Evolutionary conservation across 352 stramenopile species (phyloP).

Genomic region (Phytophthora idaei): DNA sequence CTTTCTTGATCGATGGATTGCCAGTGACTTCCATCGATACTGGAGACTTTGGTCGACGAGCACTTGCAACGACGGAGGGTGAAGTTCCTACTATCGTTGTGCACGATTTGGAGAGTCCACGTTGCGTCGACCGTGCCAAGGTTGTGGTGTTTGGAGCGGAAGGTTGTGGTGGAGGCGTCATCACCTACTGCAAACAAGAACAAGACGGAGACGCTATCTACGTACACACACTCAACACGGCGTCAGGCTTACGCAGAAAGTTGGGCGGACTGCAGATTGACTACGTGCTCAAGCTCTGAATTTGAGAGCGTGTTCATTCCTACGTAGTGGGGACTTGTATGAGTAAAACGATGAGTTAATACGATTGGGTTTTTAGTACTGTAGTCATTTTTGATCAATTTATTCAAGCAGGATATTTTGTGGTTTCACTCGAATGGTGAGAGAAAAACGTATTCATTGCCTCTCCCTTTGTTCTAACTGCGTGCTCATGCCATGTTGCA

Average conservation of each 20-base stretch:
- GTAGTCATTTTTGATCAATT: no score
- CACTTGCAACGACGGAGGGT: slow-evolving; percentile 13
- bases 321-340: not conserved
- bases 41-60: slow-evolving; percentile 30
- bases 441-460: no score
- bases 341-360: no score
- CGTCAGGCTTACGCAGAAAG: slow-evolving; percentile 62
- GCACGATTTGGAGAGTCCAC: slow-evolving; percentile 48
- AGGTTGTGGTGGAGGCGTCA: slow-evolving; percentile 54
- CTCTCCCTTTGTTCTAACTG: no score
- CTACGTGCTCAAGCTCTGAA: slow-evolving; percentile 42
- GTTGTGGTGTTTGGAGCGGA: slow-evolving; percentile 56
- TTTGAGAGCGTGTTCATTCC: not conserved
- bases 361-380: no score
- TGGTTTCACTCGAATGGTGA: no score
- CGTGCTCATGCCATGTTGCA: no score
- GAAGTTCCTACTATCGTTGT: slow-evolving; percentile 19
- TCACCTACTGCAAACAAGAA: slow-evolving; percentile 67
- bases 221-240: slow-evolving; percentile 74
- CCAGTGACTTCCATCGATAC: slow-evolving; percentile 46
- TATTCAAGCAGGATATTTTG: no score
- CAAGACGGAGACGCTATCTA: slow-evolving; percentile 25
- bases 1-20: slow-evolving; percentile 37
- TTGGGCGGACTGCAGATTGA: slow-evolving; percentile 53
- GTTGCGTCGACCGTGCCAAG: slow-evolving; percentile 52